Evolutionary conservation across 768 basidiomycete species (phyloP).

Genomic region (Mrakia hoshinonis): DNA sequence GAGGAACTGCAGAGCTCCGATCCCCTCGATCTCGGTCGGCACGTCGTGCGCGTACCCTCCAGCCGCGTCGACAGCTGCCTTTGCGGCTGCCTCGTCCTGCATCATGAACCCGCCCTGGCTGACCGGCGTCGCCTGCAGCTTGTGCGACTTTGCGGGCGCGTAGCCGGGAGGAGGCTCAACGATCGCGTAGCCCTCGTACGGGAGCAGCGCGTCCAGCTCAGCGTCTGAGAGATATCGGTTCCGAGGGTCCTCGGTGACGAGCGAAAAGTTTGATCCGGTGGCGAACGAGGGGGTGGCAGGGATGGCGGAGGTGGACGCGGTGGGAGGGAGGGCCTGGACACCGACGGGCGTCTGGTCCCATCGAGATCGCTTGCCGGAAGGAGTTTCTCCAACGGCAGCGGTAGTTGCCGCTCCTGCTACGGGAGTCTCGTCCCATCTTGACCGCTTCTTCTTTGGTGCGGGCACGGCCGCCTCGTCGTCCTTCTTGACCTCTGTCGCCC

Average conservation of each 20-base stretch:
- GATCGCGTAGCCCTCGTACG: conserved; percentile 72
- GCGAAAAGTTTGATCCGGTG: conserved; percentile 20
- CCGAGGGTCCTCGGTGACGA: conserved; percentile 67
- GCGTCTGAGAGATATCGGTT: conserved; percentile 94
- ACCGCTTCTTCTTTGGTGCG: conserved; percentile 68
- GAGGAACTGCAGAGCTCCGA: conserved; percentile 94
- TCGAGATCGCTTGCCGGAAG: conserved; percentile 74
- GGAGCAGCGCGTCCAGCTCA: conserved; percentile 85
- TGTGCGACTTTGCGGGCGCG: conserved; percentile 60
- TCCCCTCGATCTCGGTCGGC: conserved; percentile 95
- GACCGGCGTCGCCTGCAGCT: conserved; percentile 49
- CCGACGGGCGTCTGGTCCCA: conserved; percentile 90
- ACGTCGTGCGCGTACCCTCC: conserved; percentile 70
- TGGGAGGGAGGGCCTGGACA: conserved; percentile 49
- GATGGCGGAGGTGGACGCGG: conserved; percentile 52
- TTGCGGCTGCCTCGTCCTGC: conserved; percentile 78
- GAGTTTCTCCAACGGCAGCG: conserved; percentile 45
- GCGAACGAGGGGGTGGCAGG: conserved; percentile 39
- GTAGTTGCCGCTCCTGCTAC: conserved; percentile 50
- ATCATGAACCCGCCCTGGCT: conserved; percentile 82
- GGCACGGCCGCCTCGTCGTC: conserved; percentile 49
- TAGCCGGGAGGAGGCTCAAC: conserved; percentile 92
- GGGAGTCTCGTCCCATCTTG: conserved; percentile 92
- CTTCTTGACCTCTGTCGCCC: conserved; percentile 47
- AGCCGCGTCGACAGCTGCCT: conserved; percentile 75